Evolutionary conservation across 257 asterid species (phyloP).

Genomic region (Lantana camara): DNA sequence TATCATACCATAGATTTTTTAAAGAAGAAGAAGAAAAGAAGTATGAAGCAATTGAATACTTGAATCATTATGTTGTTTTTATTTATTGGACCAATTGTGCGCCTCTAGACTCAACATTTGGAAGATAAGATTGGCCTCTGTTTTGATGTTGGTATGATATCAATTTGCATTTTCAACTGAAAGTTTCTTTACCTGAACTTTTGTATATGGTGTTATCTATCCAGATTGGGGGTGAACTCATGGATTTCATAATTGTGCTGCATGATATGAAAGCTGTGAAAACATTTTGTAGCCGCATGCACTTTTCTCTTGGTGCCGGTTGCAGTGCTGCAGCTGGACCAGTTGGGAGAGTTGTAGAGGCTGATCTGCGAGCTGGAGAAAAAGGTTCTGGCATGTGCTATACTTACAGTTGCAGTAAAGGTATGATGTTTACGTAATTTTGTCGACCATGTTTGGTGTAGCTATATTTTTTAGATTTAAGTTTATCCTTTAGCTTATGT

Average conservation of each 20-base stretch:
- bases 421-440: conserved; percentile 38
- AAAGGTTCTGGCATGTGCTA: conserved; percentile 99
- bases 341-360: conserved; percentile 94
- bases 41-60: not conserved
- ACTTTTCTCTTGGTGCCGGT: conserved; percentile 99
- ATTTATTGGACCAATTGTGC: not conserved
- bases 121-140: conserved; percentile 13
- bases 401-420: conserved; percentile 98
- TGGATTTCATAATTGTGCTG: conserved; percentile 94
- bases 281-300: conserved; percentile 97
- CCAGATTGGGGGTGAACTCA: conserved; percentile 93
- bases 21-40: not conserved
- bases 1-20: not conserved
- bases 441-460: conserved; percentile 10
- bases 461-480: not conserved
- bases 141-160: conserved; percentile 8
- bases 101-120: conserved; percentile 8
- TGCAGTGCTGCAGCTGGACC: conserved; percentile 99
- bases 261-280: conserved; percentile 88
- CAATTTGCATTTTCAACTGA: not conserved
- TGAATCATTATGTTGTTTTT: not conserved
- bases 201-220: conserved; percentile 15
- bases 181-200: conserved; percentile 7
- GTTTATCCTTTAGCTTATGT: conserved; percentile 3
- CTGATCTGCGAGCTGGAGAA: conserved; percentile 97